Evolutionary conservation across 441 rosid genomes (phyloP).

Genomic region (Populus hybrid): DNA sequence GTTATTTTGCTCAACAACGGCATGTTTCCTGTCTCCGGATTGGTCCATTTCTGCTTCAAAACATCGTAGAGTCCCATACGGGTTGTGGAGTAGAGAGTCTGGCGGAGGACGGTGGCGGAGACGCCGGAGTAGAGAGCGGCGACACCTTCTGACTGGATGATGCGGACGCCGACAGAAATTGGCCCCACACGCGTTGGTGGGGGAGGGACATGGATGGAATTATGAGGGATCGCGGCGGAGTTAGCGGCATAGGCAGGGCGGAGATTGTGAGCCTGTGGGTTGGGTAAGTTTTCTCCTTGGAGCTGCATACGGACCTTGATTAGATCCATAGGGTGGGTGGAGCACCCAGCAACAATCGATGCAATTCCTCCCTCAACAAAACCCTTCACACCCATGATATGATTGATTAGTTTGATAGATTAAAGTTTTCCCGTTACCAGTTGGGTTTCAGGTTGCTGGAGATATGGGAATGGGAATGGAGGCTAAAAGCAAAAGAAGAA

Average conservation of each 20-base stretch:
- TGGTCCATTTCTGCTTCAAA: slow-evolving; percentile 58
- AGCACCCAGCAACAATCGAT: too few relatives aligned
- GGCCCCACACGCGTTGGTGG: too few relatives aligned
- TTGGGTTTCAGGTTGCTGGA: slow-evolving; percentile 52
- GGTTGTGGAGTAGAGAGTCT: slow-evolving; percentile 77
- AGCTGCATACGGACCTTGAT: too few relatives aligned
- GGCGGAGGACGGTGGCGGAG: slow-evolving; percentile 79
- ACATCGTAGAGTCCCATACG: slow-evolving; percentile 81
- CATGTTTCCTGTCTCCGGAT: slow-evolving; percentile 44
- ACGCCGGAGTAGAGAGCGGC: slow-evolving; percentile 66
- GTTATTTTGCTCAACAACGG: slow-evolving; percentile 25
- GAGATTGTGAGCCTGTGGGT: too few relatives aligned
- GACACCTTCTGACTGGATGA: slow-evolving; percentile 55
- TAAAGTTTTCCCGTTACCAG: slow-evolving; percentile 16
- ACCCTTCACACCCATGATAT: too few relatives aligned
- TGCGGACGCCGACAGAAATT: slow-evolving; percentile 33
- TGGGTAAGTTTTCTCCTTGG: too few relatives aligned
- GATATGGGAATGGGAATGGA: slow-evolving; percentile 51
- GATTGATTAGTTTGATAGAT: slow-evolving; percentile 11
- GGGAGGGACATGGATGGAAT: too few relatives aligned
- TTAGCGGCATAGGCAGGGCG: too few relatives aligned
- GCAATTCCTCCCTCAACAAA: too few relatives aligned
- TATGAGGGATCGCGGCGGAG: too few relatives aligned
- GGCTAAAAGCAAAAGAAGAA: slow-evolving; percentile 54
- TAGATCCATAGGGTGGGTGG: too few relatives aligned